Base-by-base conservation (phyloP, 116 monocot genomes). In the Zostera marina region DNA sequence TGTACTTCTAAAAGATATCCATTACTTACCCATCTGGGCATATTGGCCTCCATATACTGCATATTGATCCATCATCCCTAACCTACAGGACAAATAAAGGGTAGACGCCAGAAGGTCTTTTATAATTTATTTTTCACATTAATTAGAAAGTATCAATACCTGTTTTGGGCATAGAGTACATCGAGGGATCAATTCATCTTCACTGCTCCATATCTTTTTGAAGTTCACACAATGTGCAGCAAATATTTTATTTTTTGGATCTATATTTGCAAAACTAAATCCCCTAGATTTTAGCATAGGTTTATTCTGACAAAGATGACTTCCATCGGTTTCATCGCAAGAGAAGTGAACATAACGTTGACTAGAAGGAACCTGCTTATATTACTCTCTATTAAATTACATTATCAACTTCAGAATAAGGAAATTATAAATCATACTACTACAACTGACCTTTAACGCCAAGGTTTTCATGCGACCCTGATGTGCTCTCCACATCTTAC, bases 121-220 rank as follows among this genome's bases (percentile, higher is more conserved):
- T 41, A 58, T 17, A 11, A 42, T 20, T 19, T 17, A 21, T 38
- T 39, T 60, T 9, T 43, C 9, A 9, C 42, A 16, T 19, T 22
- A 4, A 2, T 51, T 48, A 10, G 53, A 60, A 60, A 61, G 1
- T 9, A 8, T 32, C 5, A 8, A 26, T 14, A 99, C 91, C 87
- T 90, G 90, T 66, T 99, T 90, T 49, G 76, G 76, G 16, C 79
- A 79, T 53, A 99, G 72, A 55, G 83, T 77, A 56, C 98, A 99
- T 59, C 71, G 69, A 53, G 66, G 64, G 59, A 25, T 65, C 39
- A 23, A 67, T 55, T 90, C 91, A 49, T 47, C 76, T 59, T 99
- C 91, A 44, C 91, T 99, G 61, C 81, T 99, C 98, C 98, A 99
- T 14, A 99, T 81, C 64, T 83, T 87, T 43, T 66, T 78, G 63